Base-by-base conservation (phyloP, 768 basidiomycete species). In the Pulveroboletus sp. region DNA sequence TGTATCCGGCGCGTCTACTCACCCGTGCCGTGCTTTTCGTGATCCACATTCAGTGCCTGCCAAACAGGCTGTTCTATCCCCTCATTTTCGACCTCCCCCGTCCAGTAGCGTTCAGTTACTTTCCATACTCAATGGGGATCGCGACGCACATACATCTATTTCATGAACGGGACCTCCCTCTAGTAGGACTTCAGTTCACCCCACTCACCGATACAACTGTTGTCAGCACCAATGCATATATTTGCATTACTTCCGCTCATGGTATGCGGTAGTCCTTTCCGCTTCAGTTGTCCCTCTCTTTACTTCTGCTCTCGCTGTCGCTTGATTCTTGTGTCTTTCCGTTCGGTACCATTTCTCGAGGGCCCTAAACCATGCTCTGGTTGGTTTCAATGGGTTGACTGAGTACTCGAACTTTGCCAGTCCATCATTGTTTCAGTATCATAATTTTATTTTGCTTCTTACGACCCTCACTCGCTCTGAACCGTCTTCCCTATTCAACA, bases 41-140 rank as follows among this genome's bases (percentile, higher is more conserved):
- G 54, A 60, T 46, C 40, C 57, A n/a, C 39, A 58, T 40, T 50
- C 39, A 24, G 48, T 46, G 6, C 46, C 54, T 31, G 43, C 51
- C 14, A 42, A 55, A 37, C 58, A 58, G 21, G 42, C 47, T 39
- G 28, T 46, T 40, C 53, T 43, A 43, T 41, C 57, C 15, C 51
- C 53, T 6, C 56, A 39, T 24, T 55, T 52, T 47, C 61, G 58
- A 39, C 43, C 56, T 17, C 32, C 63, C 10, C 51, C 57, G 6
- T 54, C 63, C 41, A 60, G 63, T 50, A 64, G 60, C 39, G 56
- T 51, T 13, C 66, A 71, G 53, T 35, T 72, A 33, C 61, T 69
- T 48, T 72, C 69, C 26, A 69, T 72, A 47, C 62, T 71, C 24
- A 71, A 71, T 37, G 62, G 62, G 42, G 62, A 59, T 43, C 59